Conservation (phyloP, 768 basidiomycete species). For the Tricholoma saponaceum region DNA sequence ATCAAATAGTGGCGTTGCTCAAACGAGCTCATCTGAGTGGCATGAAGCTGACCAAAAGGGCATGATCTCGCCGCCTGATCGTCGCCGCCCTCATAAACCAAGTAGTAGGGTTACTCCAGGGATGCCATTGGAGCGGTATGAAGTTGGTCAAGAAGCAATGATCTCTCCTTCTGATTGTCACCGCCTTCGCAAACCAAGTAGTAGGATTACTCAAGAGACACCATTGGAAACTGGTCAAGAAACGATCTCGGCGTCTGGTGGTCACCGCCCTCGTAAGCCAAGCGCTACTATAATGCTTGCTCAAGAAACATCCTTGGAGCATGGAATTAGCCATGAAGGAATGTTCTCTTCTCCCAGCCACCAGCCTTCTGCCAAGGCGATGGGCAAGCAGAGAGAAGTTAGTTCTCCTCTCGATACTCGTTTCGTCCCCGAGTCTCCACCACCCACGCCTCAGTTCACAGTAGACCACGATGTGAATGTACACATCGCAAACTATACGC, state of each 20-base stretch:
- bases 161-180: background rate
- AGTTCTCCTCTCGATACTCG: slow-evolving; percentile 2
- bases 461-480: background rate
- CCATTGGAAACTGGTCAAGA: background rate
- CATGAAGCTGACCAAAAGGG: background rate
- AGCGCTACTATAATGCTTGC: background rate
- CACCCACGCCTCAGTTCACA: background rate
- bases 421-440: background rate
- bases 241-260: background rate
- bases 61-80: background rate
- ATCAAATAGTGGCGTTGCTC: background rate
- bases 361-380: slow-evolving; percentile 27
- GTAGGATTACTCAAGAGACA: background rate
- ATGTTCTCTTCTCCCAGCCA: background rate
- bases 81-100: background rate
- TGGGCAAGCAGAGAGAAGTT: slow-evolving; percentile 27
- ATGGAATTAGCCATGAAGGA: background rate
- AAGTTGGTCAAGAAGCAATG: background rate
- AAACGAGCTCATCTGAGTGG: background rate
- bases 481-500: background rate
- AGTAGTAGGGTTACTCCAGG: background rate
- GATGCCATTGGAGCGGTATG: background rate
- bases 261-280: background rate
- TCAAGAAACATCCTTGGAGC: background rate
- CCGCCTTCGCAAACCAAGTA: background rate